Base-by-base conservation (phyloP, 306 rosid genomes). In the Urtica urens region DNA sequence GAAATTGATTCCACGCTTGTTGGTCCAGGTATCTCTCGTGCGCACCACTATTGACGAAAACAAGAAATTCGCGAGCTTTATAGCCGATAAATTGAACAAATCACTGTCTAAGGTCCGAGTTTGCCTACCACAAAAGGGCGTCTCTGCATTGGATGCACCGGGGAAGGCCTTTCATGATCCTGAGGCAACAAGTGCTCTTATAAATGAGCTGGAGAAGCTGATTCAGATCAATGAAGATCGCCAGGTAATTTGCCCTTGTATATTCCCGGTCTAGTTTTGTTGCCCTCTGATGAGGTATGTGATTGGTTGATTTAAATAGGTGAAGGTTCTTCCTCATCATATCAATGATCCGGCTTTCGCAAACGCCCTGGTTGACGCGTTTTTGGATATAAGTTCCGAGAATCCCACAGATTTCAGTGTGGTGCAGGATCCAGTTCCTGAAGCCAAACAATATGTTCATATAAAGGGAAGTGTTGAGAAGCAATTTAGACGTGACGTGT, bases 131-230 rank as follows among this genome's bases (percentile, higher is more conserved):
- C 75, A 78, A 66, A 81, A 81, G 51, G 96, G 96, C 49, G 17
- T 88, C 31, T 88, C 96, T 74, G 90, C 93, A 63, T 65, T 88
- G 77, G 96, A 88, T 74, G 78, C 82, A 46, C 83, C 67, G 3
- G 95, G 83, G 51, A 72, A 72, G 78, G 74, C 93, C 20, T 83
- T 88, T 59, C 58, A 63, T 74, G 90, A 88, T 74, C 83, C 75
- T 13, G 86, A 74, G 58, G 81, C 79, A 39, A 78, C 90, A n/a
- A 22, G 59, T 56, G 56, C 82, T 16, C 93, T 83, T 63, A 55
- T 76, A 54, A 65, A 46, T 45, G 96, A 88, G 66, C 68, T 83
- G 33, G 75, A 74, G 59, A 72, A 57, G 63, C 82, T 68, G 53
- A 68, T 84, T 69, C 78, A 50, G 51, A 51, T 70, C 26, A 72